Base-by-base conservation (phyloP, 129 eudicot species). In the Rutidosis leptorrhynchoides region DNA sequence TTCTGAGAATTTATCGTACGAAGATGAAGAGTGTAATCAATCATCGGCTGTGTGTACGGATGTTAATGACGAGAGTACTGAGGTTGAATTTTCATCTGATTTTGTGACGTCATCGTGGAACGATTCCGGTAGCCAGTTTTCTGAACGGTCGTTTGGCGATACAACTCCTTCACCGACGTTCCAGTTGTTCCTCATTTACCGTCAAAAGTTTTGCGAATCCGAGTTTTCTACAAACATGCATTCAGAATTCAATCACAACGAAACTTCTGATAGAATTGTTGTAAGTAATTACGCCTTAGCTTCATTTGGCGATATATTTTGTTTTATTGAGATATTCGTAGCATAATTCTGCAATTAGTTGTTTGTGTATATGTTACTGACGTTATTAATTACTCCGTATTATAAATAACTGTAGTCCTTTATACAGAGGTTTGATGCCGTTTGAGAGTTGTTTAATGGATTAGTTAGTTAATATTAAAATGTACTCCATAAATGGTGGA, bases 121-220 rank as follows among this genome's bases (percentile, higher is more conserved):
- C 57, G 77, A 81, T 16, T 88, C 98, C 23, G 96, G 98, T 33
- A 92, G 96, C 70, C 96, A 92, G 64, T 92, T 88, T 59, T 92
- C 98, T 1, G 98, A 85, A 78, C 76, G 74, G 26, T 92, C 95
- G 5, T 28, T 53, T 20, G 86, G 69, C 26, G 96, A 84, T 37
- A 82, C 77, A 19, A 66, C 71, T 76, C 81, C 90, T 11, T 87
- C 90, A 22, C 88, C 80, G 23, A 79, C 88, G 20, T 92, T 79
- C 55, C 83, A 84, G n/a, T 62, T 92, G 84, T 80, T 88, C 61
- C 81, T 58, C 57, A 49, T 76, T 53, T 85, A 77, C 58, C 58
- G 80, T 35, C 68, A 85, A 25, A 83, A 80, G 62, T 88, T 92
- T 68, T 73, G 74, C 68, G 67, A 76, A 80, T 81, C 86, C 11